phyloP scores from a whole-genome alignment of 768 basidiomycete genomes.

The Tricholoma sp. region DNA sequence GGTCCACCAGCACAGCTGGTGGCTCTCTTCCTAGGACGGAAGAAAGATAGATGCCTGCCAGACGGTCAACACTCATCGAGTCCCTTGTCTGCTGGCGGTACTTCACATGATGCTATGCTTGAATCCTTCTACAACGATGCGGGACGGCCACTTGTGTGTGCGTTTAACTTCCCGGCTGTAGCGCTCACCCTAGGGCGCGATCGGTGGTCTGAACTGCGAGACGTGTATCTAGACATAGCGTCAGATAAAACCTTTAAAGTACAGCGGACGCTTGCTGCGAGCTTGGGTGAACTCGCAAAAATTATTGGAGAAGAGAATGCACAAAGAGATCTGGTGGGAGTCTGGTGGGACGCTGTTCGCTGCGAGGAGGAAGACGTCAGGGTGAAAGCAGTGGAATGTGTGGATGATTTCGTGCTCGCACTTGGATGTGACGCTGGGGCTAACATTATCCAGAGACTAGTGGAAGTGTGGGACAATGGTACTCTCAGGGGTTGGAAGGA shows the following conservation, averaged over 20 bases:
- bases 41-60: conserved; percentile 34
- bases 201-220: conserved; percentile 72
- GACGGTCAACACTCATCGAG: conserved; percentile 30
- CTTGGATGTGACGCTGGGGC: conserved; percentile 46
- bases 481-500: conserved; percentile 73
- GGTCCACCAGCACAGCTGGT: conserved; percentile 76
- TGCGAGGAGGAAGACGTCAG: conserved; percentile 67
- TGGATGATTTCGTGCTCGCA: conserved; percentile 50
- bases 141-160: conserved; percentile 71
- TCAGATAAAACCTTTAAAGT: conserved; percentile 59
- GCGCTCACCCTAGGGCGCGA: conserved; percentile 71
- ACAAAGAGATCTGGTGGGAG: conserved; percentile 58
- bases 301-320: conserved; percentile 75
- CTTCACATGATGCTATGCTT: conserved; percentile 14
- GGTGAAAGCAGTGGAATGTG: conserved; percentile 62
- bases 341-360: conserved; percentile 62
- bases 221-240: conserved; percentile 62
- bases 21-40: conserved; percentile 68
- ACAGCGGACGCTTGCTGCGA: conserved; percentile 78
- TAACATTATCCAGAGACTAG: conserved; percentile 39
- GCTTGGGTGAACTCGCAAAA: conserved; percentile 83
- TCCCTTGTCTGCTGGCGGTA: background rate
- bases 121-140: conserved; percentile 58
- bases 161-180: conserved; percentile 91
- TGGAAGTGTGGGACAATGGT: conserved; percentile 52